Evolutionary conservation across 2,329 filamentous ascomycete species (phyloP).

Genomic region (Penicillium sp.): DNA sequence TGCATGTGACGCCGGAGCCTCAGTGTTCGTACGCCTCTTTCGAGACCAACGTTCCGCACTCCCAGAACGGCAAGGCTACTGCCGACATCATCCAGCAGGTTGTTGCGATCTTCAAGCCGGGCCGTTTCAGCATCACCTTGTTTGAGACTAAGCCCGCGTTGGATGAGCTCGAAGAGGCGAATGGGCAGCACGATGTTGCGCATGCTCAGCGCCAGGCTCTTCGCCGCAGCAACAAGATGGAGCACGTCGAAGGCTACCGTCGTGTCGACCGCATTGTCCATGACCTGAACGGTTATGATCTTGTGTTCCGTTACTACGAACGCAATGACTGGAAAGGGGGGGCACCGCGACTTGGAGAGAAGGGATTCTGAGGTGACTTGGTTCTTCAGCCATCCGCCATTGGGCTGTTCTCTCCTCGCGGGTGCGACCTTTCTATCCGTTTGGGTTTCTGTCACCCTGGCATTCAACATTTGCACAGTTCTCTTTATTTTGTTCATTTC

Average conservation of each 20-base stretch:
- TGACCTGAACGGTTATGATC: slow-evolving; percentile 93
- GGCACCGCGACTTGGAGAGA: slow-evolving; percentile 61
- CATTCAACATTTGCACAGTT: slow-evolving; percentile 2
- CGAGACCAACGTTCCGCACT: slow-evolving; percentile 93
- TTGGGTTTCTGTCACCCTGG: slow-evolving; percentile 6
- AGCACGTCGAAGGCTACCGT: slow-evolving; percentile 79
- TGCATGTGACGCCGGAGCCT: slow-evolving; percentile 95
- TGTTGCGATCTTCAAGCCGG: slow-evolving; percentile 91
- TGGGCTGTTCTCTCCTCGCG: slow-evolving; percentile 3
- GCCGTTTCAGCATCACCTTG: slow-evolving; percentile 94
- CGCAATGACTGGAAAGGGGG: slow-evolving; percentile 74
- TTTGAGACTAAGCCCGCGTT: slow-evolving; percentile 77
- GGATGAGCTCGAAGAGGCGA: slow-evolving; percentile 35
- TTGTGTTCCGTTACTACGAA: slow-evolving; percentile 96
- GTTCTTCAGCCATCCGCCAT: background rate
- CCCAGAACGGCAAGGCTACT: slow-evolving; percentile 82
- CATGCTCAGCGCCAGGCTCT: slow-evolving; percentile 44
- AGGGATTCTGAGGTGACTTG: slow-evolving; percentile 19
- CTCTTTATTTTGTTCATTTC: slow-evolving; percentile 3
- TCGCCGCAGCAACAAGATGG: slow-evolving; percentile 58
- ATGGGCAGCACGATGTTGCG: slow-evolving; percentile 36
- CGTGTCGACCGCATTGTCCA: slow-evolving; percentile 94
- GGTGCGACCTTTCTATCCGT: slow-evolving; percentile 15
- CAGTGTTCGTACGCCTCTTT: slow-evolving; percentile 97
- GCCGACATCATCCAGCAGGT: slow-evolving; percentile 91